phyloP scores from a whole-genome alignment of 805 yeast species.

The Cyberlindnera galapagoensis region DNA sequence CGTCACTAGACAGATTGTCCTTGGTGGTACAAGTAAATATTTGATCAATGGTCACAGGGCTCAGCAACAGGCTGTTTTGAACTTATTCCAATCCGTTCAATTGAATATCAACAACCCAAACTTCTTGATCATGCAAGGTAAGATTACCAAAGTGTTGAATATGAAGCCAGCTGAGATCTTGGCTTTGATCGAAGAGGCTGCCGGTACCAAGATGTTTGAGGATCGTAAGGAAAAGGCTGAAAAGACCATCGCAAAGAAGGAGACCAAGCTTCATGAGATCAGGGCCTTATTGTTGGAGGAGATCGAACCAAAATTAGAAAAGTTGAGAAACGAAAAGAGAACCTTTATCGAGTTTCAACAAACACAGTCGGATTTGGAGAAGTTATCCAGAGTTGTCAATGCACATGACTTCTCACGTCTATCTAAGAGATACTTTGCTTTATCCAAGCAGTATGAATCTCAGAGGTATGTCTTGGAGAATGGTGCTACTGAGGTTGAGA shows the following conservation, averaged over 20 bases:
- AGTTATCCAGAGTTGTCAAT: slow-evolving; percentile 61
- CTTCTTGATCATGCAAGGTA: slow-evolving; percentile 97
- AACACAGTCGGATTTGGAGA: slow-evolving; percentile 73
- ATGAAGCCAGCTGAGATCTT: slow-evolving; percentile 91
- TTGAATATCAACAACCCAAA: slow-evolving; percentile 95
- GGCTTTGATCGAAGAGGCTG: slow-evolving; percentile 93
- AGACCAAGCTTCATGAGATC: slow-evolving; percentile 75
- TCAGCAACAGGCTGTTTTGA: slow-evolving; percentile 86
- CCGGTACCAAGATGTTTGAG: slow-evolving; percentile 95
- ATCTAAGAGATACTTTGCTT: slow-evolving; percentile 35
- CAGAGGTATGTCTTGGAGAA: slow-evolving; percentile 35
- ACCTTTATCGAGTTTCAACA: slow-evolving; percentile 81
- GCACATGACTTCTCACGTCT: slow-evolving; percentile 62
- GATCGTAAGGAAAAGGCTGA: slow-evolving; percentile 89
- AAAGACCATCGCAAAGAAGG: slow-evolving; percentile 87
- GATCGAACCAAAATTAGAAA: slow-evolving; percentile 86
- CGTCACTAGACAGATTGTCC: slow-evolving; percentile 83
- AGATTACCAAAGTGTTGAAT: slow-evolving; percentile 92
- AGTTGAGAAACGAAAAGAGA: slow-evolving; percentile 74
- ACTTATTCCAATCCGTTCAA: slow-evolving; percentile 89
- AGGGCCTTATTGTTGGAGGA: slow-evolving; percentile 71
- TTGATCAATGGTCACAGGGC: slow-evolving; percentile 94
- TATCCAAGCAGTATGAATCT: slow-evolving; percentile 36
- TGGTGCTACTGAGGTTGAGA: slow-evolving; percentile 38
- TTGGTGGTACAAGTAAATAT: slow-evolving; percentile 91